phyloP scores from a whole-genome alignment of 805 yeast species.

The Lipomyces yamadae region DNA sequence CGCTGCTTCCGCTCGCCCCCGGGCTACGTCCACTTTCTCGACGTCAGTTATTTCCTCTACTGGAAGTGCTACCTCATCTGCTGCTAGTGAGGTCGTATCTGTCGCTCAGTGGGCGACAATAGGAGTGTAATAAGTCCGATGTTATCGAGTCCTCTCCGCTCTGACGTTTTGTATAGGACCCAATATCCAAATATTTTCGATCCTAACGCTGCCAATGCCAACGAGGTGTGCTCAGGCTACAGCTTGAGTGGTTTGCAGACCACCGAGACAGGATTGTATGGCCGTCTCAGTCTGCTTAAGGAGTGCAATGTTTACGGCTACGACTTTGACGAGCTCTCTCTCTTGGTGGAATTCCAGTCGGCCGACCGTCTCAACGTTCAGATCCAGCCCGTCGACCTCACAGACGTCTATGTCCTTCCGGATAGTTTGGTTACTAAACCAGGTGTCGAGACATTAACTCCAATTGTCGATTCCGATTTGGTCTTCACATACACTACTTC shows the following conservation, averaged over 20 bases:
- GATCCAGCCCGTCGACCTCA: constrained; percentile 13
- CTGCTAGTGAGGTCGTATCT: not conserved
- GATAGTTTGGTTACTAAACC: constrained; percentile 17
- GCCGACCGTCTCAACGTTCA: constrained; percentile 12
- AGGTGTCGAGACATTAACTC: not conserved
- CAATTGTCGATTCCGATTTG: not conserved
- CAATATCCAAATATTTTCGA: constrained; percentile 4
- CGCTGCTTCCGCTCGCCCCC: not conserved
- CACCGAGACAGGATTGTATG: constrained; percentile 1
- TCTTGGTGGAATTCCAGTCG: constrained; percentile 14
- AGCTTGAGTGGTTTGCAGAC: not conserved
- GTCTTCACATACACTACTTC: constrained; percentile 13
- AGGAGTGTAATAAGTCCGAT: not conserved
- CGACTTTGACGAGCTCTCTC: constrained; percentile 12
- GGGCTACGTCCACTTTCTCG: not conserved
- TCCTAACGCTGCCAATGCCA: not conserved
- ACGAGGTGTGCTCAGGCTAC: constrained; percentile 4
- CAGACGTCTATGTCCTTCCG: constrained; percentile 5
- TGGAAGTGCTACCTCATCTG: not conserved
- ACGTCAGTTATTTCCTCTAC: not conserved
- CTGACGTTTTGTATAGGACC: not conserved
- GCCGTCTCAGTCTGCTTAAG: not conserved
- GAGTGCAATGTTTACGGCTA: constrained; percentile 34
- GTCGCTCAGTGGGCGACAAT: not conserved
- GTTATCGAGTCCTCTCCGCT: not conserved